phyloP scores from a whole-genome alignment of 768 basidiomycete genomes.

The Jaapia argillacea region DNA sequence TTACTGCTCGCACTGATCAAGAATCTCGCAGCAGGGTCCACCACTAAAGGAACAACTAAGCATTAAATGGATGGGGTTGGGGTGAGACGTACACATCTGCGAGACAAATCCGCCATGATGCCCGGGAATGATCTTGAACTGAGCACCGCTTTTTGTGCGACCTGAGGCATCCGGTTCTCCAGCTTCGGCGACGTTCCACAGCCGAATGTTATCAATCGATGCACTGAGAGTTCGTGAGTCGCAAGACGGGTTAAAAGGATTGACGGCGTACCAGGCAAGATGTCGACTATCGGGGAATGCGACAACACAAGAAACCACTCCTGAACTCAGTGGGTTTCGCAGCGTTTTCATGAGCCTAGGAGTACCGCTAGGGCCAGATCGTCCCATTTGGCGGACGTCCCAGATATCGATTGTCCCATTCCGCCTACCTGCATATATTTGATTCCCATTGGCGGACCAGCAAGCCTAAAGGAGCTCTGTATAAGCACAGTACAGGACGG shows the following conservation, averaged over 20 bases:
- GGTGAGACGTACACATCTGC: slow-evolving; percentile 66
- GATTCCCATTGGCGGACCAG: slow-evolving; percentile 84
- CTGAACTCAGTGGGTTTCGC: slow-evolving; percentile 80
- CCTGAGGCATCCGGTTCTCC: slow-evolving; percentile 55
- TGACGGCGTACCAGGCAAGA: slow-evolving; percentile 65
- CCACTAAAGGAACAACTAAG: slow-evolving; percentile 37
- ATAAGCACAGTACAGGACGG: not conserved
- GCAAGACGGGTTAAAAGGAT: too few species aligned
- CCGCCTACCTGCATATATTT: slow-evolving; percentile 85
- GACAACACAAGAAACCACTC: slow-evolving; percentile 85
- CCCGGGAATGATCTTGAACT: slow-evolving; percentile 92
- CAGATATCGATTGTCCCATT: slow-evolving; percentile 90
- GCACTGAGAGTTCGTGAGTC: slow-evolving; percentile 50
- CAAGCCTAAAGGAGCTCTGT: slow-evolving; percentile 51
- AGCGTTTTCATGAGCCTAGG: slow-evolving; percentile 76
- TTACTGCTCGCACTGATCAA: slow-evolving; percentile 90
- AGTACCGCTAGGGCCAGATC: slow-evolving; percentile 46
- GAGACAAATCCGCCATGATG: slow-evolving; percentile 94
- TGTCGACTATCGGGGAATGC: slow-evolving; percentile 90
- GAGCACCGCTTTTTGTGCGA: slow-evolving; percentile 58
- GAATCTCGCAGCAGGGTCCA: slow-evolving; percentile 79
- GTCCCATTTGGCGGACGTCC: slow-evolving; percentile 82
- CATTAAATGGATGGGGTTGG: slow-evolving; percentile 9
- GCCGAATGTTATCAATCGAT: slow-evolving; percentile 83
- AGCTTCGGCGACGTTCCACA: slow-evolving; percentile 87